phyloP scores from a whole-genome alignment of 2,329 filamentous ascomycete species.

The Biscogniauxia sp. region DNA sequence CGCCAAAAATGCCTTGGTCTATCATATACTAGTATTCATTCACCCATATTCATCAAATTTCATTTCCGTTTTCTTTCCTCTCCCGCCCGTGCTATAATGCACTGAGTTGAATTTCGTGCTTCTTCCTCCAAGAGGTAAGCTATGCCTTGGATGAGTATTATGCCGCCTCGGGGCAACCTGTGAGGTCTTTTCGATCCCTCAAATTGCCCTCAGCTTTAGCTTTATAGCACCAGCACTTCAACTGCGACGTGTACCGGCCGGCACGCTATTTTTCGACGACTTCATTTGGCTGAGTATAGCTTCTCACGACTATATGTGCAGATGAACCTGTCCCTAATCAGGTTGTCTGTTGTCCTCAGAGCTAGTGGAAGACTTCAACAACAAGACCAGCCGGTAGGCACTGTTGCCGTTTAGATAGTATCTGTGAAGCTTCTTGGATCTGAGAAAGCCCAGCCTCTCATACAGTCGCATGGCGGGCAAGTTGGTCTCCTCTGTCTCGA shows the following conservation, averaged over 20 bases:
- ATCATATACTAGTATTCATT: constrained; percentile 2
- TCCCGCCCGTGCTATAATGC: neutral
- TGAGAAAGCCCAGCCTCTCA: constrained; percentile 85
- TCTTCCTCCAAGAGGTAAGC: neutral
- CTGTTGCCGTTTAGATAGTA: constrained; percentile 98
- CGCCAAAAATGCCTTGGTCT: constrained; percentile 15
- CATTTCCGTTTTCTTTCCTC: neutral
- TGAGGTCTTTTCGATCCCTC: neutral
- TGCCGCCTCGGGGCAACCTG: neutral
- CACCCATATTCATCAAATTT: neutral
- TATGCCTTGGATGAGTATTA: neutral
- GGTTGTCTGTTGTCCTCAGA: constrained; percentile 2
- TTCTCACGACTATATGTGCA: neutral
- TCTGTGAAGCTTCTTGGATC: constrained; percentile 88
- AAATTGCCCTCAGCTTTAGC: neutral
- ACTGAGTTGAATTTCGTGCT: neutral
- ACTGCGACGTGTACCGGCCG: neutral
- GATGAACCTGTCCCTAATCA: constrained; percentile 7
- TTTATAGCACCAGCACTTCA: neutral
- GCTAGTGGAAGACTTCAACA: constrained; percentile 56
- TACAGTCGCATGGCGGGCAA: constrained; percentile 87
- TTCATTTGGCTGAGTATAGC: neutral
- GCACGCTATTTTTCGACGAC: neutral
- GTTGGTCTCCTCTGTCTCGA: constrained; percentile 96
- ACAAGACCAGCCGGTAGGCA: constrained; percentile 82